Evolutionary conservation across 257 asterid genomes (phyloP), one percentile per base, ranked within the genome.

Genomic region (Osmanthus fragrans): DNA sequence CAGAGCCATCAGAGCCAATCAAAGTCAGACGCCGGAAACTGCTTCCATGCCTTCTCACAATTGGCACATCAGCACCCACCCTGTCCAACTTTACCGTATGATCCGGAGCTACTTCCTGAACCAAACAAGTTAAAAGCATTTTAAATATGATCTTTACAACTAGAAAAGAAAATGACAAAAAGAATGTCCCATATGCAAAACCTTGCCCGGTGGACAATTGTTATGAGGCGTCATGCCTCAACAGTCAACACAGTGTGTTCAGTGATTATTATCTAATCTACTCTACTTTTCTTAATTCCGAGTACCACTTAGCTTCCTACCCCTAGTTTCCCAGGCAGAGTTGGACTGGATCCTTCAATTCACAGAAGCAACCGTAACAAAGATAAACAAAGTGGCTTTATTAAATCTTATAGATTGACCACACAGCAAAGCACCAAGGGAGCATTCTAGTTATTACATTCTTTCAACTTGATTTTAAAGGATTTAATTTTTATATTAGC

Each of bases 21-120:
- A 96, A 89, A 25, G 99, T 92, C 91, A 96, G 84, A 60, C 99
- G 96, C 70, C 98, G 89, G 89, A 96, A 93, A 85, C 99, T 96
- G 95, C 99, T 93, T 32, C 98, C 98, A 77, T 96, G 99, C 87
- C 99, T 92, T 82, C 99, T 87, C 78, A 96, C 99, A 75, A 92
- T 93, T 16, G 98, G 99, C 80, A 96, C 86, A 77, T 93, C 99
- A 72, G 99, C 91, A 81, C 95, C 98, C 77, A 93, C 98, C 78
- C 99, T 89, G 83, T 96, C 98, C 69, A 96, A 85, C 96, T 96
- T 96, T 81, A 96, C 92, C 2, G 98, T 93, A 87, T 96, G 99
- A 86, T 96, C 98, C 65, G 98, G 99, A 70, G 98, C 91, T 64
- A 96, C 97, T 88, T 96, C 99, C 99, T 96, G 87, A 65, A 45